phyloP scores from a whole-genome alignment of 2,329 filamentous ascomycete genomes.

The Aspergillus sp. region DNA sequence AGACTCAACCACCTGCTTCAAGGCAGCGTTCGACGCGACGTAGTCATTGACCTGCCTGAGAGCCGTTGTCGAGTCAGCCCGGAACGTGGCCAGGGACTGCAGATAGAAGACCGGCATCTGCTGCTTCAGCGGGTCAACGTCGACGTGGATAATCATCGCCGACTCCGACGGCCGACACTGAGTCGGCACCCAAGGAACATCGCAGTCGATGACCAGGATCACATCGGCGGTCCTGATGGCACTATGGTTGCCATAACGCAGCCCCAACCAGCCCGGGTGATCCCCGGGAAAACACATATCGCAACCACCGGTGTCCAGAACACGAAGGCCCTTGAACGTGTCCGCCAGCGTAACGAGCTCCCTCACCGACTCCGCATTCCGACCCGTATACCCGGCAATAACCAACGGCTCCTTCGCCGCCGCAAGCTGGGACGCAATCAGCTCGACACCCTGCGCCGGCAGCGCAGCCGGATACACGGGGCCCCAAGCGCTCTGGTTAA shows the following conservation, averaged over 20 bases:
- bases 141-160: constrained; percentile 55
- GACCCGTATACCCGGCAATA: constrained; percentile 44
- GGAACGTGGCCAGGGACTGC: constrained; percentile 54
- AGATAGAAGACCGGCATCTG: constrained; percentile 68
- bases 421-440: constrained; percentile 36
- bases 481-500: constrained; percentile 62
- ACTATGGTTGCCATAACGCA: constrained; percentile 66
- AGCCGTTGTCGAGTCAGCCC: constrained; percentile 55
- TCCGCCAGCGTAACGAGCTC: constrained; percentile 41
- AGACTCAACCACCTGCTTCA: constrained; percentile 36
- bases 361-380: constrained; percentile 33
- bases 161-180: constrained; percentile 50
- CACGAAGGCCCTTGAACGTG: constrained; percentile 39
- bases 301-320: constrained; percentile 44
- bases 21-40: constrained; percentile 40
- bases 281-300: constrained; percentile 44
- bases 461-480: constrained; percentile 59
- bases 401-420: constrained; percentile 40
- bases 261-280: constrained; percentile 52
- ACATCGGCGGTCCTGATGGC: constrained; percentile 68
- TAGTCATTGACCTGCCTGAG: constrained; percentile 61
- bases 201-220: constrained; percentile 77
- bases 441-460: constrained; percentile 37
- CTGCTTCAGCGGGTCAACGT: constrained; percentile 60
- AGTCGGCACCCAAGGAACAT: constrained; percentile 90